phyloP scores from a whole-genome alignment of 179 eudicot genomes.

The Nepenthes alata region DNA sequence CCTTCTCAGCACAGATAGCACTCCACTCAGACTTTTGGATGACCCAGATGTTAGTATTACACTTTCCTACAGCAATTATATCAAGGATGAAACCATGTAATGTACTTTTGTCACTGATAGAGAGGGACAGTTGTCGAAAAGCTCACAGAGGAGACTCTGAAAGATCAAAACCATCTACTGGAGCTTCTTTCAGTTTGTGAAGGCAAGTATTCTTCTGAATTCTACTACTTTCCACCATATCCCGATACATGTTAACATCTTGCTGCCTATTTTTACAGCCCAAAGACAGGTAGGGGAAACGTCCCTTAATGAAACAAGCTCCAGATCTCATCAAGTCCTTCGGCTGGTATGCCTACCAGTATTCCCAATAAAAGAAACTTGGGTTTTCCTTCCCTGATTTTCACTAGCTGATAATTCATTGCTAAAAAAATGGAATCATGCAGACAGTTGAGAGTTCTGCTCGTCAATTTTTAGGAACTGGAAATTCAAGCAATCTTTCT shows the following conservation, averaged over 20 bases:
- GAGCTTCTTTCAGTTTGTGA: conserved; percentile 69
- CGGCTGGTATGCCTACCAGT: conserved; percentile 44
- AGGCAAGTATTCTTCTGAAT: conserved; percentile 24
- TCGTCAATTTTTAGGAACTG: conserved; percentile 29
- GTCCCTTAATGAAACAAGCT: conserved; percentile 63
- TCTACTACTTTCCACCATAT: background rate
- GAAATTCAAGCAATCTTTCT: conserved; percentile 51
- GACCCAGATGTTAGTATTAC: conserved; percentile 62
- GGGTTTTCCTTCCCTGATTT: background rate
- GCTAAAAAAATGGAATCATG: conserved; percentile 5
- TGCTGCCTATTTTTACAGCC: conserved; percentile 29
- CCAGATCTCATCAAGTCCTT: conserved; percentile 85
- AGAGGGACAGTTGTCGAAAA: conserved; percentile 81
- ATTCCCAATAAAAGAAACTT: background rate
- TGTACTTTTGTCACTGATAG: conserved; percentile 19
- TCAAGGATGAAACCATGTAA: background rate
- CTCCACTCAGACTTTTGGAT: conserved; percentile 78
- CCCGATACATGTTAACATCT: background rate
- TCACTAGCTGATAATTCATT: background rate
- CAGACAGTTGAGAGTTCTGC: conserved; percentile 84
- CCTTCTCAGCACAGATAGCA: conserved; percentile 49
- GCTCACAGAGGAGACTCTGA: conserved; percentile 54
- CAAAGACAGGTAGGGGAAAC: conserved; percentile 91
- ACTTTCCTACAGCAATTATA: background rate
- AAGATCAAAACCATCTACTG: conserved; percentile 52